Base-by-base conservation (phyloP, 2,329 filamentous ascomycete genomes). In the Paraphoma sp. region DNA sequence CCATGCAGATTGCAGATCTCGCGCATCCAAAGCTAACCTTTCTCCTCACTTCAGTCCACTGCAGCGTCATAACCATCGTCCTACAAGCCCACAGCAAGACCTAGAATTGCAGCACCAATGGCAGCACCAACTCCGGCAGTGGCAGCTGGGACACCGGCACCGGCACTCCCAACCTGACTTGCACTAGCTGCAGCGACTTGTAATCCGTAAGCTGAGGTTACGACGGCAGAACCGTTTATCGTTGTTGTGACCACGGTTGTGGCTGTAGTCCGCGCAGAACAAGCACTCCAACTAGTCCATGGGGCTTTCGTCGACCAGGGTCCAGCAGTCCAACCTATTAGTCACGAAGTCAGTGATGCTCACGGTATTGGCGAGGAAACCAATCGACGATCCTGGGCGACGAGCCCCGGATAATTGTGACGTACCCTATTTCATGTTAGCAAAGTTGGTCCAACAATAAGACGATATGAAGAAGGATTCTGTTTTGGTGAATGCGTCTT, bases 271-370 rank as follows among this genome's bases (percentile, higher is more conserved):
- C 45, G 62, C 7, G 67, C 72, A 7, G 67, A 66, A 46, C 75
- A 77, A 0, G 59, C 72, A 4, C 46, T 51, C 75, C 75, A 77
- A 4, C 62, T 70, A 6, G 71, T 76, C 75, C 75, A 77, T 2
- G 74, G 74, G 12, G 74, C 71, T 38, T 49, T 50, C 10, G 71
- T 76, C 28, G 64, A 67, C 75, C 75, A 77, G 0, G 69, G 65
- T 0, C 73, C 74, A 0, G 64, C 57, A 6, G 75, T 76, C 74
- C 74, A 77, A 3, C 75, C 23, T 23, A 23, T 23, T 23, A 5
- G 23, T 23, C 23, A 23, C 23, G 23, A 23, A 23, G 23, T 23
- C 23, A 23, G 23, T 23, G 23, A 23, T 23, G 23, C 23, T 23
- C 23, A 5, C 23, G 23, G 23, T 23, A 5, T 23, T 23, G 23